A percentile compares a stretch with the other conserved stretches of the same genome.
These are phyloP conservation scores for Claviceps sp. DNA, from an alignment of 2,329 filamentous ascomycete species.

Conservation along the genomic window DNA sequence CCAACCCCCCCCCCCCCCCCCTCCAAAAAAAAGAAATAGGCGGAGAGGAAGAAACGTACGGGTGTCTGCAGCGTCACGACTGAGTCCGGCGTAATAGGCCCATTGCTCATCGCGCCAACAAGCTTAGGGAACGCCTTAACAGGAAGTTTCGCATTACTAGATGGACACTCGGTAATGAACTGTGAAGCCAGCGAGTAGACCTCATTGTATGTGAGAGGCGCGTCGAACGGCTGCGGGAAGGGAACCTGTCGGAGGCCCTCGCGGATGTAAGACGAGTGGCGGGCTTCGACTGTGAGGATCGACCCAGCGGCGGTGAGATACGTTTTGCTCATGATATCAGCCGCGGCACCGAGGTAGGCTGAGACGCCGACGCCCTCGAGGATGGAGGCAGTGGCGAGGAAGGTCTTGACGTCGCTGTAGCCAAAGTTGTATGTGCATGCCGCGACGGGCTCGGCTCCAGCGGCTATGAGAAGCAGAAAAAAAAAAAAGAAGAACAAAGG, in stretches of 20 bases:
- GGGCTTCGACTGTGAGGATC: conserved; percentile 49
- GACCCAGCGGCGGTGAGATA: conserved; percentile 48
- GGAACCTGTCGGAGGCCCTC: conserved; percentile 32
- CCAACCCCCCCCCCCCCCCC: no score
- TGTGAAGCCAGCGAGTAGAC: conserved; percentile 51
- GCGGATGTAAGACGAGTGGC: conserved; percentile 49
- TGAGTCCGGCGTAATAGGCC: background rate
- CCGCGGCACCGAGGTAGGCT: conserved; percentile 49
- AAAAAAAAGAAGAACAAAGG: no score
- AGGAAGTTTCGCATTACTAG: conserved; percentile 38
- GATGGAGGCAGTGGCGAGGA: conserved; percentile 49
- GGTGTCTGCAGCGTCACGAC: background rate
- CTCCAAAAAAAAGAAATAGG: background rate
- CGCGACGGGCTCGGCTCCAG: conserved; percentile 34
- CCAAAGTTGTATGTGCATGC: conserved; percentile 48
- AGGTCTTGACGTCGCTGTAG: conserved; percentile 40
- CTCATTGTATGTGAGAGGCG: conserved; percentile 41
- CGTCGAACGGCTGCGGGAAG: conserved; percentile 47
- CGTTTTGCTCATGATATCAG: conserved; percentile 41
- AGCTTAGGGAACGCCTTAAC: conserved; percentile 47
- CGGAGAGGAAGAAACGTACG: background rate
- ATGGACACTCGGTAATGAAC: conserved; percentile 47
- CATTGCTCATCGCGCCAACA: conserved; percentile 9
- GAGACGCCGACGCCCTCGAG: conserved; percentile 53
- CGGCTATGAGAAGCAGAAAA: conserved; percentile 3